These are phyloP conservation scores for Neurospora intermedia DNA, from an alignment of 495 filamentous ascomycete species.

Conservation along the genomic window DNA sequence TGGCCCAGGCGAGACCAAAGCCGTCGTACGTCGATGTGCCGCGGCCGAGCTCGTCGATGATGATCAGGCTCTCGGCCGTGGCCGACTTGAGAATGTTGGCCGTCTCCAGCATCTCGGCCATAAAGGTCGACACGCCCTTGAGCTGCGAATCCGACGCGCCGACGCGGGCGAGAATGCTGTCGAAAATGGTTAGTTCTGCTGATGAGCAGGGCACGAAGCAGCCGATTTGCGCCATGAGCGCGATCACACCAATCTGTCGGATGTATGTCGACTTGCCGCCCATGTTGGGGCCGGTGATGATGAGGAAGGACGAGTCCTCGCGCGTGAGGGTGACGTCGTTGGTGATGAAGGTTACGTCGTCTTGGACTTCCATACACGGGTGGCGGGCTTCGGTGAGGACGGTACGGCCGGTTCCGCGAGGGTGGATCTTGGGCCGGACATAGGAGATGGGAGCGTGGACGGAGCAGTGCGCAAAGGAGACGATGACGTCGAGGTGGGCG, in stretches of 20 bases:
- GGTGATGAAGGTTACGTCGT: slow-evolving; percentile 96
- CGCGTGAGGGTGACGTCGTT: slow-evolving; percentile 86
- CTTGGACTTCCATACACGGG: slow-evolving; percentile 99
- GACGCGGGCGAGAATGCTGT: slow-evolving; percentile 94
- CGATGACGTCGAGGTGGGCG: slow-evolving; percentile 92
- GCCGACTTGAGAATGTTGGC: slow-evolving; percentile 97
- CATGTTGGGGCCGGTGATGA: slow-evolving; percentile 99
- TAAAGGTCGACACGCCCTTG: slow-evolving; percentile 98
- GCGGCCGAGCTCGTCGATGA: slow-evolving; percentile 97
- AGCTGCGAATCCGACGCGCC: slow-evolving; percentile 92
- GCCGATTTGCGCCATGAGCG: slow-evolving; percentile 92
- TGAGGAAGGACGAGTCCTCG: slow-evolving; percentile 77
- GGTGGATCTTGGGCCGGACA: slow-evolving; percentile 83
- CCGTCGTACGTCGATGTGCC: slow-evolving; percentile 98
- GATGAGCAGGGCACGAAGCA: slow-evolving; percentile 91
- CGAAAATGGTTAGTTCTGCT: slow-evolving; percentile 91
- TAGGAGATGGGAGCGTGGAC: slow-evolving; percentile 90
- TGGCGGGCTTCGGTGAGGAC: slow-evolving; percentile 88
- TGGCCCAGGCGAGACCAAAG: slow-evolving; percentile 96
- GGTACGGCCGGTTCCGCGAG: slow-evolving; percentile 81
- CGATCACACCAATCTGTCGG: slow-evolving; percentile 93
- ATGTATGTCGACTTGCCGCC: slow-evolving; percentile 99
- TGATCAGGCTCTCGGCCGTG: slow-evolving; percentile 86
- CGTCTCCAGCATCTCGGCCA: slow-evolving; percentile 99
- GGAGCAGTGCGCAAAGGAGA: slow-evolving; percentile 87